phyloP scores from a whole-genome alignment of 2,329 filamentous ascomycete species.

The Cryphonectria nitschkei region DNA sequence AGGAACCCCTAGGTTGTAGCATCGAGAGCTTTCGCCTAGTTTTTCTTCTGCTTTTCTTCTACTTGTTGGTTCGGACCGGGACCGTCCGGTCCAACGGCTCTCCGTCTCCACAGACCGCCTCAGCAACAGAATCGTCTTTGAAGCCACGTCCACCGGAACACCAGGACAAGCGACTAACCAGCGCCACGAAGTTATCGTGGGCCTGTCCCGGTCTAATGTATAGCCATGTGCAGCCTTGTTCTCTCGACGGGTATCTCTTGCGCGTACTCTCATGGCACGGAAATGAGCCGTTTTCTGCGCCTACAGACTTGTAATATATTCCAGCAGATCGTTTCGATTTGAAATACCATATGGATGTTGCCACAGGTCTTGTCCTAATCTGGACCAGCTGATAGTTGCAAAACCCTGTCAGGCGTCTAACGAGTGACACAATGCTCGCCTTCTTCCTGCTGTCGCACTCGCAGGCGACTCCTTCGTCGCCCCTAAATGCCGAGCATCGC shows the following conservation, averaged over 20 bases:
- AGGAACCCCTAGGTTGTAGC: constrained; percentile 13
- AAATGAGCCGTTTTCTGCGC: background rate
- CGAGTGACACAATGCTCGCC: background rate
- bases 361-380: background rate
- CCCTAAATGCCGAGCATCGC: background rate
- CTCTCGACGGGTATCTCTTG: background rate
- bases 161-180: background rate
- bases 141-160: background rate
- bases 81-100: constrained; percentile 2
- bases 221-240: background rate
- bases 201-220: background rate
- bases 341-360: background rate
- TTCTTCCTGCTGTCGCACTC: background rate
- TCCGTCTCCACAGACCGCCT: constrained; percentile 1
- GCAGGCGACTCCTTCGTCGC: background rate
- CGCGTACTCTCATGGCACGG: background rate
- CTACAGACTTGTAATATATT: background rate
- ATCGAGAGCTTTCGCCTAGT: constrained; percentile 13
- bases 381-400: background rate
- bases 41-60: background rate
- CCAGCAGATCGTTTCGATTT: background rate
- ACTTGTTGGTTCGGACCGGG: background rate
- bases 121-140: background rate
- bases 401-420: background rate
- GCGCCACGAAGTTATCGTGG: background rate